Conservation (phyloP, 495 filamentous ascomycete species). For the Penicillium lagena region DNA sequence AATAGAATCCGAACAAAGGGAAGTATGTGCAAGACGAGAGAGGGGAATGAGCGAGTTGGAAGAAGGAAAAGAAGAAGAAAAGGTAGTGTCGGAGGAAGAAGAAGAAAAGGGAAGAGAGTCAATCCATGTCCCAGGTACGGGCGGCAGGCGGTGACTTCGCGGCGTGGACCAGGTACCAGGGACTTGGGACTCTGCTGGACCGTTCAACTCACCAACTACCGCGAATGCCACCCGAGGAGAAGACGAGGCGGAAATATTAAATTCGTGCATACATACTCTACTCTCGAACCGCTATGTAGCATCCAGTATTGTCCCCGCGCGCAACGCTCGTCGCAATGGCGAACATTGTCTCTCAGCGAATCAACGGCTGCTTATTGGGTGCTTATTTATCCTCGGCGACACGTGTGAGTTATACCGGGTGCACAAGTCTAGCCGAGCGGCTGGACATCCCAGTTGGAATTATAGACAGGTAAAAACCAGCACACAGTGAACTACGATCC, state of each 20-base stretch:
- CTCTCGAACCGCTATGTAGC: too few species aligned
- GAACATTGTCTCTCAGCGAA: conserved; percentile 6
- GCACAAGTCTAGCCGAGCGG: too few species aligned
- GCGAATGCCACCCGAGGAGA: conserved; percentile 18
- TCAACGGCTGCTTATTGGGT: conserved; percentile 24
- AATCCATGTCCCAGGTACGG: conserved; percentile 8
- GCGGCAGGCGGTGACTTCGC: conserved; percentile 12
- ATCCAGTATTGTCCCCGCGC: not conserved
- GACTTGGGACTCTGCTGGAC: not conserved
- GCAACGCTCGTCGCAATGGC: not conserved
- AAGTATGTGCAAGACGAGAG: conserved; percentile 3
- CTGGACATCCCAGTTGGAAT: conserved; percentile 4
- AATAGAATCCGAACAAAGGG: conserved; percentile 2
- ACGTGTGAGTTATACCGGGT: too few species aligned
- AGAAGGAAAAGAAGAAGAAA: conserved; percentile 2
- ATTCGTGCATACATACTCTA: too few species aligned
- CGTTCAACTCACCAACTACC: conserved; percentile 3
- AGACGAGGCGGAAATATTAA: not conserved
- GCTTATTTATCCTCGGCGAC: conserved; percentile 4
- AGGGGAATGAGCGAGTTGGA: not conserved
- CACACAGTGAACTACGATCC: not conserved
- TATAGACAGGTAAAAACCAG: conserved; percentile 1
- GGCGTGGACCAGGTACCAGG: conserved; percentile 7
- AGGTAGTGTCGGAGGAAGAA: conserved; percentile 5
- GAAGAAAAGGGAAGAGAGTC: conserved; percentile 3